Evolutionary conservation across 108 stramenopile genomes (phyloP).

Genomic region (Seminavis robusta): DNA sequence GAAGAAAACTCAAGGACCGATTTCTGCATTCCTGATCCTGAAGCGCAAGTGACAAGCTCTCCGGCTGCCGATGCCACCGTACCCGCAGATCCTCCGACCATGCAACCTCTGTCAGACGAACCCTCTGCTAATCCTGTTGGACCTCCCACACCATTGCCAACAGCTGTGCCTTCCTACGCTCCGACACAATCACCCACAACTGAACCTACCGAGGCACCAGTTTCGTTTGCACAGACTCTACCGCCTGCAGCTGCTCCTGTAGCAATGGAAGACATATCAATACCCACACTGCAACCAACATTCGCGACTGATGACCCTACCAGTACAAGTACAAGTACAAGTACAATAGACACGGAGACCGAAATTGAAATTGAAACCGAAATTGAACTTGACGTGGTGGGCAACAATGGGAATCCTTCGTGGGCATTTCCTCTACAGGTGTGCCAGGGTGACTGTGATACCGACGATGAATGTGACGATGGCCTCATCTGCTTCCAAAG

Average conservation of each 20-base stretch:
- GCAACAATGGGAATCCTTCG: background rate
- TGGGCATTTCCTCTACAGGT: constrained; percentile 26
- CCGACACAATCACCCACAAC: background rate
- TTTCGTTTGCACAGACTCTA: background rate
- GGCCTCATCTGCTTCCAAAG: constrained; percentile 50
- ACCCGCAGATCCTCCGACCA: no score
- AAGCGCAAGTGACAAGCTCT: no score
- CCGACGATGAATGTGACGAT: constrained; percentile 42
- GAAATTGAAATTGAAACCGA: no score
- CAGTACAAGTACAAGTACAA: no score
- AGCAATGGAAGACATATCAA: no score
- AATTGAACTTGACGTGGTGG: no score
- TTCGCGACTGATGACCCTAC: no score
- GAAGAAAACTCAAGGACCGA: constrained; percentile 20
- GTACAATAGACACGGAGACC: no score
- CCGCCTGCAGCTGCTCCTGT: no score
- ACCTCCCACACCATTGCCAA: background rate
- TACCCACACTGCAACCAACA: no score
- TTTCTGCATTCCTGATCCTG: constrained; percentile 16
- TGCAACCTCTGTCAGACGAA: background rate
- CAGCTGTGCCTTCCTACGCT: background rate
- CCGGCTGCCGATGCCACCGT: no score
- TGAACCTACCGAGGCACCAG: background rate
- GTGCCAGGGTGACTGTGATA: constrained; percentile 66
- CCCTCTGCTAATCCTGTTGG: background rate